phyloP scores from a whole-genome alignment of 257 asterid species.

The Solanum bukasovii region DNA sequence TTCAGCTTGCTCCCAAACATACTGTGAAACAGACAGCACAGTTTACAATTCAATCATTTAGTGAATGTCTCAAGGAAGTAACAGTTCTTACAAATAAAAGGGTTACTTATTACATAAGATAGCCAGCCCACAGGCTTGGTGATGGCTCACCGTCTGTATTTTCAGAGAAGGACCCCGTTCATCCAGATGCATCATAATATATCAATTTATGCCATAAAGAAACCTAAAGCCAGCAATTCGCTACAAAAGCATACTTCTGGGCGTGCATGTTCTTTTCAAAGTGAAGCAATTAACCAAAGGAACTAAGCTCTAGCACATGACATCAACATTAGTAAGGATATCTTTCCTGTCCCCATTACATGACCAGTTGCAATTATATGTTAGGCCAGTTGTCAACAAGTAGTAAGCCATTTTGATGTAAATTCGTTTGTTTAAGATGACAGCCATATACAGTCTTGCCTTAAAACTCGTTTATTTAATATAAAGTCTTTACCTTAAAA shows the following conservation, averaged over 20 bases:
- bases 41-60: neutral
- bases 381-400: neutral
- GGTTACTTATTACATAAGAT: neutral
- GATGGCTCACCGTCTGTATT: neutral
- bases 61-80: neutral
- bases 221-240: neutral
- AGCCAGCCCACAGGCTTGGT: neutral
- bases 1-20: constrained; percentile 94
- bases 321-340: neutral
- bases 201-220: neutral
- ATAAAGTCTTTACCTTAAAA: neutral
- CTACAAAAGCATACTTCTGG: neutral
- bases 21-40: constrained; percentile 25
- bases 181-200: neutral
- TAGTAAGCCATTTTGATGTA: neutral
- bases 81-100: neutral
- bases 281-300: neutral
- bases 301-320: neutral
- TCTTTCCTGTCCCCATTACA: neutral
- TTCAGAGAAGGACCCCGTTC: neutral
- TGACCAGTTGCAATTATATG: neutral
- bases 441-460: neutral
- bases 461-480: neutral
- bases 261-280: neutral
- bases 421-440: neutral